A percentile compares a stretch with the other conserved stretches of the same genome.
Conservation (phyloP, 2,329 filamentous ascomycete species). For the Talaromyces sp. region DNA sequence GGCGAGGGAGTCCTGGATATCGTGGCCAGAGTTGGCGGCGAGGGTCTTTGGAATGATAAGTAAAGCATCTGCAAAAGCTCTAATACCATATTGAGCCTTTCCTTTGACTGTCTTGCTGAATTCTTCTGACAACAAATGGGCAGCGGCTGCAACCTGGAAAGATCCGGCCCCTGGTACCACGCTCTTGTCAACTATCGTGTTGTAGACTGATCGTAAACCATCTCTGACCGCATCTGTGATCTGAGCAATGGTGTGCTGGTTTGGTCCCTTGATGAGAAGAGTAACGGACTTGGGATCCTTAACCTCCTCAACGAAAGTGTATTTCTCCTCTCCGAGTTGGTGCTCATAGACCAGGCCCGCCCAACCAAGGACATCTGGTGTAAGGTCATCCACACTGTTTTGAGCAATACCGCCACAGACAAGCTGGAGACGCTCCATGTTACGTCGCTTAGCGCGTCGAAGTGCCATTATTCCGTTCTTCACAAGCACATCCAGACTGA, state of each 20-base stretch:
- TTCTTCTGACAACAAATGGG: conserved; percentile 77
- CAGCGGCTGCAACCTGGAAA: conserved; percentile 90
- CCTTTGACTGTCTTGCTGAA: conserved; percentile 92
- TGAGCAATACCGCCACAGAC: conserved; percentile 86
- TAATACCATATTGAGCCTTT: conserved; percentile 94
- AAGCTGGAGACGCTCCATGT: conserved; percentile 97
- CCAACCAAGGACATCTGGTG: conserved; percentile 86
- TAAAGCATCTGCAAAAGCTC: conserved; percentile 90
- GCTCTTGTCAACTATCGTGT: conserved; percentile 97
- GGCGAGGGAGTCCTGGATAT: conserved; percentile 91
- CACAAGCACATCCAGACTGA: conserved; percentile 90
- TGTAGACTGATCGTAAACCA: conserved; percentile 93
- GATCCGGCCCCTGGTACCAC: conserved; percentile 92
- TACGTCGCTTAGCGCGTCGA: conserved; percentile 89
- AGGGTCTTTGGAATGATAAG: conserved; percentile 96
- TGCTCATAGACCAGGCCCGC: conserved; percentile 96
- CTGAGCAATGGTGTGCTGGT: conserved; percentile 92
- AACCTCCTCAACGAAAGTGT: conserved; percentile 96
- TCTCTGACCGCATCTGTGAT: conserved; percentile 95
- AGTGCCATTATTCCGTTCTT: conserved; percentile 98
- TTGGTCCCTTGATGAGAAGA: conserved; percentile 94
- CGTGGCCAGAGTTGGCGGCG: conserved; percentile 90
- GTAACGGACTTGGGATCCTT: conserved; percentile 99
- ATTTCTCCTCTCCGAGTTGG: conserved; percentile 96
- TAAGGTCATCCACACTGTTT: conserved; percentile 93